A percentile compares a stretch with the other conserved stretches of the same genome.
Evolutionary conservation across 768 basidiomycete species (phyloP).

Genomic region (Pisolithus tinctorius): DNA sequence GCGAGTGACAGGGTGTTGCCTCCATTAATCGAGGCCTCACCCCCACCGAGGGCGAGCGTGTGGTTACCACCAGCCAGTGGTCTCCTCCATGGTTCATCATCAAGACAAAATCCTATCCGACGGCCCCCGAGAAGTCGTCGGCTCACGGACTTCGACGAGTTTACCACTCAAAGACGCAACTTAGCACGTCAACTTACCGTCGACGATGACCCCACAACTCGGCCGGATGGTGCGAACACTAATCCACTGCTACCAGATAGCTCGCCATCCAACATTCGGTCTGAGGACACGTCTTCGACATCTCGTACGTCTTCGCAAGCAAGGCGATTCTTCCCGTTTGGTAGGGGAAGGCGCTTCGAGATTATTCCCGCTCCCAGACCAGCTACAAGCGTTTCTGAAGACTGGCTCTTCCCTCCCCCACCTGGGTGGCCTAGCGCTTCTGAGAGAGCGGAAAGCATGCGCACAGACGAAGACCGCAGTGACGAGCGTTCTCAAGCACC

Average conservation of each 20-base stretch:
- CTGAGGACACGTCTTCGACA: not conserved
- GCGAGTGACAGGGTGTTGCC: constrained; percentile 22
- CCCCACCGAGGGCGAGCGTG: constrained; percentile 11
- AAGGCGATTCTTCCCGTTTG: constrained; percentile 54
- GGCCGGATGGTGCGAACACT: constrained; percentile 6
- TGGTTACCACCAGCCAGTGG: constrained; percentile 22
- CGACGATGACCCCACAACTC: constrained; percentile 18
- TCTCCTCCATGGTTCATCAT: constrained; percentile 28
- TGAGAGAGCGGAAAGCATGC: constrained; percentile 12
- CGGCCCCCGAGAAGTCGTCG: constrained; percentile 48
- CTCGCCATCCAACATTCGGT: constrained; percentile 3
- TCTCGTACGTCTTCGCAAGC: constrained; percentile 20
- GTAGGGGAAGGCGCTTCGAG: constrained; percentile 39
- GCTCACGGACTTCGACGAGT: constrained; percentile 66
- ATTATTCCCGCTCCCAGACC: constrained; percentile 27
- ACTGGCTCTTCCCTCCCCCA: constrained; percentile 27
- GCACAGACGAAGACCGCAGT: constrained; percentile 24
- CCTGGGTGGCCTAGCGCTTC: constrained; percentile 13
- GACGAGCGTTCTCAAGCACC: constrained; percentile 36
- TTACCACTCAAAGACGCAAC: constrained; percentile 58
- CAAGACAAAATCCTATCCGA: constrained; percentile 56
- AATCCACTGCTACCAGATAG: not conserved
- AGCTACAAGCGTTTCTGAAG: constrained; percentile 22
- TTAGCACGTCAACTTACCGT: constrained; percentile 30
- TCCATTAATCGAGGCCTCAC: constrained; percentile 21